Percentiles rank a stretch among this genome's conserved stretches.
Conservation (phyloP, 176 grass and related monocot genomes). For the Secale cereale region DNA sequence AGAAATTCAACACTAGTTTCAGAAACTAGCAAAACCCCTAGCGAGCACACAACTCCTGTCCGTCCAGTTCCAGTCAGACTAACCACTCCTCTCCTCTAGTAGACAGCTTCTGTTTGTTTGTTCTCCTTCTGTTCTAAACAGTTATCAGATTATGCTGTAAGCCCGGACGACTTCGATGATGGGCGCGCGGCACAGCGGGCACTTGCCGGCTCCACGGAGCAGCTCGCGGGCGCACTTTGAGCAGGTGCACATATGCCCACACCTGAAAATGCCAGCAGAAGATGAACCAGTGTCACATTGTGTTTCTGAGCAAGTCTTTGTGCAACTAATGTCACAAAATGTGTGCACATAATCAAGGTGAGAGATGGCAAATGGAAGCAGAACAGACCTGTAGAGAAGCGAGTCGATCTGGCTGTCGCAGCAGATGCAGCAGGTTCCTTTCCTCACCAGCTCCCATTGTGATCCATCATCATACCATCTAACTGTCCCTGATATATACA, state of each 20-base stretch:
- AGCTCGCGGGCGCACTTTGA: constrained; percentile 74
- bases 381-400: constrained; percentile 71
- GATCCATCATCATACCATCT: constrained; percentile 30
- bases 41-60: neutral
- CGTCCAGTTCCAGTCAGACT: neutral
- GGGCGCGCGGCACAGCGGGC: constrained; percentile 86
- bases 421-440: constrained; percentile 85
- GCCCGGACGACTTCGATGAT: constrained; percentile 80
- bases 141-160: constrained; percentile 65
- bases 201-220: constrained; percentile 55
- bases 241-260: constrained; percentile 94
- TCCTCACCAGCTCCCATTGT: constrained; percentile 69
- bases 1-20: neutral
- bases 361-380: neutral
- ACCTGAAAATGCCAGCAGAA: constrained; percentile 31
- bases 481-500: neutral
- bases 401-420: constrained; percentile 86
- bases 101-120: neutral
- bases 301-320: neutral
- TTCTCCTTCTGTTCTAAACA: neutral
- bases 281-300: neutral
- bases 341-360: neutral
- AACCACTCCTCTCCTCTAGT: neutral
- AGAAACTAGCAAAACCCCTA: neutral
- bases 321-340: neutral